These are phyloP conservation scores for Cordyceps cateniannulata DNA, from an alignment of 2,329 filamentous ascomycete species.

Conservation along the genomic window DNA sequence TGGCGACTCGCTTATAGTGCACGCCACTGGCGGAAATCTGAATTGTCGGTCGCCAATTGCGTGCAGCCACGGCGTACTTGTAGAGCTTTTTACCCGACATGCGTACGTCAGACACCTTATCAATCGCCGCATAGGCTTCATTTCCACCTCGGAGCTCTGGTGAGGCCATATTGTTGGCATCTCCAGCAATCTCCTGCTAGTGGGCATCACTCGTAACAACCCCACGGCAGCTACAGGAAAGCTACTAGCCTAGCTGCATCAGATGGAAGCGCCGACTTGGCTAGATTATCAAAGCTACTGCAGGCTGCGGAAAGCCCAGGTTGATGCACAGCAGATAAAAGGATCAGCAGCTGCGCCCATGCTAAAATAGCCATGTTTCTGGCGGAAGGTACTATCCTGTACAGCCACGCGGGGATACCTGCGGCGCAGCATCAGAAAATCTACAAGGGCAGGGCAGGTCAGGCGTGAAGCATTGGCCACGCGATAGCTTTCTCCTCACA, in stretches of 20 bases:
- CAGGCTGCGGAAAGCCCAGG: slow-evolving; percentile 1
- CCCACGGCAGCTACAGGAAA: neutral
- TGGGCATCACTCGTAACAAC: neutral
- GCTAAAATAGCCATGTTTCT: neutral
- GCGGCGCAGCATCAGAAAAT: neutral
- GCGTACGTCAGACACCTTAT: neutral
- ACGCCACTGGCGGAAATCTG: neutral
- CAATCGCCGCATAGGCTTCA: neutral
- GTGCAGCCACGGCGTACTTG: neutral
- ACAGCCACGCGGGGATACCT: neutral
- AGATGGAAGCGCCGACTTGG: neutral
- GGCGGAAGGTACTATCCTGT: neutral
- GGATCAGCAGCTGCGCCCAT: neutral
- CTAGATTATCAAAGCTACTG: neutral
- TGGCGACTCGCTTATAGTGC: neutral
- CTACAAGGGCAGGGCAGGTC: neutral
- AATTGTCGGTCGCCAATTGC: neutral
- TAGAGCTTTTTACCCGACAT: neutral
- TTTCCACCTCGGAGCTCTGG: neutral
- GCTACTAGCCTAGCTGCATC: neutral
- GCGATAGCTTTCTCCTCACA: slow-evolving; percentile 5
- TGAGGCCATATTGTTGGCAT: neutral
- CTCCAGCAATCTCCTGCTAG: neutral
- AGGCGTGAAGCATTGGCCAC: neutral
- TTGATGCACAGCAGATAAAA: neutral